A percentile compares a stretch with the other conserved stretches of the same genome.
Evolutionary conservation across 176 grass and related monocot genomes (phyloP).

Genomic region (Oryza nivara): DNA sequence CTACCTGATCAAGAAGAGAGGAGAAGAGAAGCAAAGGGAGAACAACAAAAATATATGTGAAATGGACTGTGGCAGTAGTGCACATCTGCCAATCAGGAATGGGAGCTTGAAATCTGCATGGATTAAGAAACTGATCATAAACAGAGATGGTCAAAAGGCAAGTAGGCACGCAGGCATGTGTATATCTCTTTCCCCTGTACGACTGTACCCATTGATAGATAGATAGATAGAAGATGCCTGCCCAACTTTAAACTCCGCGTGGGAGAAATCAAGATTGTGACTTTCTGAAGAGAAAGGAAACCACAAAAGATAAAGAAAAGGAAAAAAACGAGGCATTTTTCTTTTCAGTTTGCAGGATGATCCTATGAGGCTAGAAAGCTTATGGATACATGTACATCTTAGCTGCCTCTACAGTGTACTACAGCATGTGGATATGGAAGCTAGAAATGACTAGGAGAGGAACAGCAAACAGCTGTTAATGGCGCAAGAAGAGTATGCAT

Average conservation of each 20-base stretch:
- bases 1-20: background rate
- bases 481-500: background rate
- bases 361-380: background rate
- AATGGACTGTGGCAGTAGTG: conserved; percentile 1
- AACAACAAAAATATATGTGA: background rate
- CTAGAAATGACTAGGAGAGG: background rate
- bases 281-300: background rate
- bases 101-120: background rate
- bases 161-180: background rate
- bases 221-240: background rate
- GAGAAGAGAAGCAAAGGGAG: background rate
- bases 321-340: background rate
- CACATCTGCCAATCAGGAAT: conserved; percentile 35
- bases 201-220: background rate
- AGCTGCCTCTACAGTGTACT: background rate
- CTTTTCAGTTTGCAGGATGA: background rate
- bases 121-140: background rate
- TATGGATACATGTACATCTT: background rate
- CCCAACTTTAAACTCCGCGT: background rate
- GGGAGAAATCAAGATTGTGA: background rate
- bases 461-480: background rate
- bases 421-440: background rate
- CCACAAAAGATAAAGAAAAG: background rate
- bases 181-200: background rate
- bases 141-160: background rate